Base-by-base conservation (phyloP, 768 basidiomycete genomes). In the Leccinum subtestaceum region DNA sequence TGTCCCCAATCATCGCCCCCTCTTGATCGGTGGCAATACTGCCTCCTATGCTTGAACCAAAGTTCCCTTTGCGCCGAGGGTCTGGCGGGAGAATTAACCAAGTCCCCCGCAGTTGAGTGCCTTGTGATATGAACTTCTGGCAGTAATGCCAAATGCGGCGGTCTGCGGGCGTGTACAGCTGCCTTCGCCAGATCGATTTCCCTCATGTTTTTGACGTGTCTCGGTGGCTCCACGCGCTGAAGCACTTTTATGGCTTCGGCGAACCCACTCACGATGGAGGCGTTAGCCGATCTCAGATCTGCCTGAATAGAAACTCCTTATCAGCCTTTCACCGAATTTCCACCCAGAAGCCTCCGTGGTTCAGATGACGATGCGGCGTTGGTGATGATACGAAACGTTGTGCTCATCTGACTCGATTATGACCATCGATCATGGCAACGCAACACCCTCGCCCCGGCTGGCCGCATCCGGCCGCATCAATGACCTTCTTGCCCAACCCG, bases 201-300 rank as follows among this genome's bases (percentile, higher is more conserved):
- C 72, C 61, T 68, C 66, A 60, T 70, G 69, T 65, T 63, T 62
- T 67, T 60, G 63, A 62, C 70, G 60, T 70, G 68, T 58, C 65
- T 67, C 61, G 34, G 51, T 45, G 49, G 49, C 49, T 69, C 60
- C 53, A 60, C 58, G 60, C 55, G 29, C 57, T 57, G 43, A 50
- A 59, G 52, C 51, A 48, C 62, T 61, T 60, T 58, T 55, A 53
- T 70, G 43, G 49, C 60, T 55, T 65, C 59, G 60, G 65, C 38
- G 58, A 60, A 61, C 58, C 63, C 64, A 66, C 68, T 12, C 43
- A 45, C 11, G 43, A 45, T 45, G 19, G 43, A 63, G 67, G 69
- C 54, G 56, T 31, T 52, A 32, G 19, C 25, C 19, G 36, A 72
- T 72, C 71, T 72, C 34, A 72, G 71, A 72, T 72, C 59, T 21